Evolutionary conservation across 2,329 filamentous ascomycete species (phyloP).

Genomic region (Drechslerella coelobrocha): DNA sequence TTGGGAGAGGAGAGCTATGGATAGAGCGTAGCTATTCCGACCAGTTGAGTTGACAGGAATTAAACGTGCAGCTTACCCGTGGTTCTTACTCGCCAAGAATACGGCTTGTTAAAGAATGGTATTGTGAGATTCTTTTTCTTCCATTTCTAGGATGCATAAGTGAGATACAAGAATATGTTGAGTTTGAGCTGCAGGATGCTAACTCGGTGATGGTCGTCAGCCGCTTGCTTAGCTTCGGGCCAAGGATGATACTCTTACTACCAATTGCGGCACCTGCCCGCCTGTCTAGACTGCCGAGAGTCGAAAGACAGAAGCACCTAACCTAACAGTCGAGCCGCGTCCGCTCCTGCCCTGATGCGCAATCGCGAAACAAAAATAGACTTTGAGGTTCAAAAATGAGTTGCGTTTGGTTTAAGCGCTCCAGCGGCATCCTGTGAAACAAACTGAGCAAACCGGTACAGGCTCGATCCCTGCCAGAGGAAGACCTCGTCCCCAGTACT

Average conservation of each 20-base stretch:
- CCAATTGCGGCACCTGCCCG: background rate
- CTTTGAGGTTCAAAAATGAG: background rate
- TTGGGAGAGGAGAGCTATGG: conserved; percentile 7
- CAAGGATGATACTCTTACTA: conserved; percentile 19
- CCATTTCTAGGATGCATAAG: conserved; percentile 16
- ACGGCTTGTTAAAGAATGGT: conserved; percentile 28
- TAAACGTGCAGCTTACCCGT: conserved; percentile 14
- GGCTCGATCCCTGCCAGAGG: background rate
- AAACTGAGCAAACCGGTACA: background rate
- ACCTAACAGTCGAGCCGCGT: background rate
- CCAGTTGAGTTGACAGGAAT: conserved; percentile 13
- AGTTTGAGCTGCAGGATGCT: conserved; percentile 24
- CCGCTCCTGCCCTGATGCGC: background rate
- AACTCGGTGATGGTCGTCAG: conserved; percentile 30
- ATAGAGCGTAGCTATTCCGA: conserved; percentile 26
- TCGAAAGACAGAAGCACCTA: background rate
- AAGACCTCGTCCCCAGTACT: background rate
- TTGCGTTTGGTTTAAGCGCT: background rate
- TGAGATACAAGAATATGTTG: conserved; percentile 1
- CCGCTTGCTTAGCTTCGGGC: conserved; percentile 29
- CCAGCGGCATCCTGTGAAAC: conserved; percentile 2
- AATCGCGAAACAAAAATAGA: conserved; percentile 7
- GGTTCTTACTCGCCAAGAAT: conserved; percentile 28
- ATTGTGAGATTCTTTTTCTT: conserved; percentile 26
- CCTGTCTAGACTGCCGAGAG: background rate